These are phyloP conservation scores for Epichloe festucae DNA, from an alignment of 2,329 filamentous ascomycete species.

Conservation along the genomic window DNA sequence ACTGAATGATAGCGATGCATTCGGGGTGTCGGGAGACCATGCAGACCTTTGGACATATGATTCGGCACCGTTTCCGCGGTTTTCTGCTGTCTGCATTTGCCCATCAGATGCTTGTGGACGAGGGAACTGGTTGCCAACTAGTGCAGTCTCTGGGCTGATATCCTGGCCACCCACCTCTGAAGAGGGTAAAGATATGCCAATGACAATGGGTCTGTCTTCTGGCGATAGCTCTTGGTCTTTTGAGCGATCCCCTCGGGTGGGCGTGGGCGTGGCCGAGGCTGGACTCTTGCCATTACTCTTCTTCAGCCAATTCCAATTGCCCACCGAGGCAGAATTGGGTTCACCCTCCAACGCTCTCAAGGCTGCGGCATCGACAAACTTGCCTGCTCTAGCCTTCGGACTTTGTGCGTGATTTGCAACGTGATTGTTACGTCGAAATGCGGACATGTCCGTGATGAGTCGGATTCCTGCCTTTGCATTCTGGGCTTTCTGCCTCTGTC, in stretches of 20 bases:
- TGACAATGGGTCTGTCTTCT: conserved; percentile 57
- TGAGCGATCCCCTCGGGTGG: conserved; percentile 15
- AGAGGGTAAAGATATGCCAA: conserved; percentile 54
- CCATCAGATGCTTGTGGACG: not conserved
- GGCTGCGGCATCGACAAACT: conserved; percentile 46
- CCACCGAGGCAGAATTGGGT: conserved; percentile 38
- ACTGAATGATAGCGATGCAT: conserved; percentile 30
- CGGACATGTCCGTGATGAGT: conserved; percentile 56
- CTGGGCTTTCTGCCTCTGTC: conserved; percentile 46
- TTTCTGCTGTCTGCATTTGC: not conserved
- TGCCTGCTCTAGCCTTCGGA: conserved; percentile 21
- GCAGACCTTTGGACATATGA: conserved; percentile 26
- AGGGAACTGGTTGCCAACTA: conserved; percentile 23
- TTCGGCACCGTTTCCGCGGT: not conserved
- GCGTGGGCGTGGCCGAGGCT: conserved; percentile 13
- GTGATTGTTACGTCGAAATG: conserved; percentile 31
- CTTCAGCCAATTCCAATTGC: conserved; percentile 44
- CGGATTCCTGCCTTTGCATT: conserved; percentile 51
- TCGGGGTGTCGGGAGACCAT: conserved; percentile 50
- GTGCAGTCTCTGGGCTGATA: conserved; percentile 38
- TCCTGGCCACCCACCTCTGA: conserved; percentile 14
- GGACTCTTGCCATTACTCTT: conserved; percentile 22
- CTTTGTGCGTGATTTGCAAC: conserved; percentile 18
- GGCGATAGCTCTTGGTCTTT: conserved; percentile 45
- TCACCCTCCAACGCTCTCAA: conserved; percentile 46